These are phyloP conservation scores for Eustoma russellianum DNA, from an alignment of 257 asterid species.

Conservation along the genomic window DNA sequence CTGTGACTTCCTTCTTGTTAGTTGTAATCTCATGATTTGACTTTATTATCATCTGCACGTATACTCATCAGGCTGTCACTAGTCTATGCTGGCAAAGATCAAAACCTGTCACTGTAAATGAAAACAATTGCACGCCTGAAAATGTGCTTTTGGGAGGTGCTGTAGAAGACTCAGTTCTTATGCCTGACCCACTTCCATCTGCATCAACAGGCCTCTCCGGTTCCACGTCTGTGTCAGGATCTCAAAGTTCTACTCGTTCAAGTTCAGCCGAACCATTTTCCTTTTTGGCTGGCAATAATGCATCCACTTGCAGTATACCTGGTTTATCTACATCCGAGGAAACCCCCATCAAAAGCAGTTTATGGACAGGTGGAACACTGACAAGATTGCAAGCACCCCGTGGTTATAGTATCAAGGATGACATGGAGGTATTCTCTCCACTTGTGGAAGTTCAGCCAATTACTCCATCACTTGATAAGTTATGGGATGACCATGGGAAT, in stretches of 20 bases:
- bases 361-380: slow-evolving; percentile 56
- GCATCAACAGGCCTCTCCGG: slow-evolving; percentile 50
- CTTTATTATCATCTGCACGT: not conserved
- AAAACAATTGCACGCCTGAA: slow-evolving; percentile 62
- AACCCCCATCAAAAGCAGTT: slow-evolving; percentile 61
- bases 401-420: slow-evolving; percentile 80
- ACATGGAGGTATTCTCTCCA: slow-evolving; percentile 97
- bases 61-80: slow-evolving; percentile 67
- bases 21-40: too few relatives aligned
- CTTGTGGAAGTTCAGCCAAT: slow-evolving; percentile 91
- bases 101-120: slow-evolving; percentile 56
- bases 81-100: slow-evolving; percentile 96
- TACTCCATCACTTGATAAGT: slow-evolving; percentile 76
- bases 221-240: slow-evolving; percentile 46
- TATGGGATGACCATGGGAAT: slow-evolving; percentile 58
- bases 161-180: slow-evolving; percentile 76
- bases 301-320: slow-evolving; percentile 35
- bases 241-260: slow-evolving; percentile 52
- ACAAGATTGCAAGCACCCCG: slow-evolving; percentile 75
- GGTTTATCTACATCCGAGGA: slow-evolving; percentile 46
- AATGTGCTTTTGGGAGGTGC: slow-evolving; percentile 78
- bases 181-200: slow-evolving; percentile 99
- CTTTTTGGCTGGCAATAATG: slow-evolving; percentile 34
- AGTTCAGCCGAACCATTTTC: slow-evolving; percentile 51
- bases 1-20: too few relatives aligned